phyloP scores from a whole-genome alignment of 1,284 basidiomycete genomes.

The Rhizoctonia solani region DNA sequence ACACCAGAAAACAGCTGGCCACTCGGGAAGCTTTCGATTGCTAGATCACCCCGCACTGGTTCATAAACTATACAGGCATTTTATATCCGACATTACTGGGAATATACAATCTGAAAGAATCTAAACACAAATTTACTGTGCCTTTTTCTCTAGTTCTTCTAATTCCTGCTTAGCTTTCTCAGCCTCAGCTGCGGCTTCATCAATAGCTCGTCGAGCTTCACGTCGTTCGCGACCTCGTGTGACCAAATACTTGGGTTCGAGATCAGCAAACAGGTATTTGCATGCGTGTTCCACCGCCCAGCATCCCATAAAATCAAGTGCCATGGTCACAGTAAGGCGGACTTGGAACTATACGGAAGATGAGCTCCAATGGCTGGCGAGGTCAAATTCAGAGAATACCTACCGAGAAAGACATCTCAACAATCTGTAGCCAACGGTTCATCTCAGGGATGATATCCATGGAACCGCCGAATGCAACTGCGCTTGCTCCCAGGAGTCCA shows the following conservation, averaged over 20 bases:
- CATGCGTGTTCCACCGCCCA: slow-evolving; percentile 81
- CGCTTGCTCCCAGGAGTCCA: slow-evolving; percentile 83
- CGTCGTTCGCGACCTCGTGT: slow-evolving; percentile 80
- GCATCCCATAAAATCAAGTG: slow-evolving; percentile 87
- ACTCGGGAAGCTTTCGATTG: too few species aligned
- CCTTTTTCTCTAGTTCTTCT: slow-evolving; percentile 38
- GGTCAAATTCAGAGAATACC: too few species aligned
- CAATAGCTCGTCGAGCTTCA: slow-evolving; percentile 50
- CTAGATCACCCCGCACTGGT: too few species aligned
- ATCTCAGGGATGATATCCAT: slow-evolving; percentile 94
- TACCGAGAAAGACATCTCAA: slow-evolving; percentile 82
- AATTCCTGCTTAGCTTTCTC: slow-evolving; percentile 28
- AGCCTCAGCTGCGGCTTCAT: slow-evolving; percentile 40
- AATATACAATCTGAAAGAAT: neutral
- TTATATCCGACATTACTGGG: neutral
- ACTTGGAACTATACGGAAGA: slow-evolving; percentile 69
- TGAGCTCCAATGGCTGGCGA: neutral
- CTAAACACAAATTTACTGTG: neutral
- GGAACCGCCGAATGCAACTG: slow-evolving; percentile 90
- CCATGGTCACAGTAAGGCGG: slow-evolving; percentile 77
- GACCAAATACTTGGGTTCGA: slow-evolving; percentile 84
- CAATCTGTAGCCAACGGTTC: slow-evolving; percentile 96
- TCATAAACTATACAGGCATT: neutral
- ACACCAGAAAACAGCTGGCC: too few species aligned
- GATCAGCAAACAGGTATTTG: slow-evolving; percentile 86